Base-by-base conservation (phyloP, 805 yeast genomes). In the Jamesozyma piceae region DNA sequence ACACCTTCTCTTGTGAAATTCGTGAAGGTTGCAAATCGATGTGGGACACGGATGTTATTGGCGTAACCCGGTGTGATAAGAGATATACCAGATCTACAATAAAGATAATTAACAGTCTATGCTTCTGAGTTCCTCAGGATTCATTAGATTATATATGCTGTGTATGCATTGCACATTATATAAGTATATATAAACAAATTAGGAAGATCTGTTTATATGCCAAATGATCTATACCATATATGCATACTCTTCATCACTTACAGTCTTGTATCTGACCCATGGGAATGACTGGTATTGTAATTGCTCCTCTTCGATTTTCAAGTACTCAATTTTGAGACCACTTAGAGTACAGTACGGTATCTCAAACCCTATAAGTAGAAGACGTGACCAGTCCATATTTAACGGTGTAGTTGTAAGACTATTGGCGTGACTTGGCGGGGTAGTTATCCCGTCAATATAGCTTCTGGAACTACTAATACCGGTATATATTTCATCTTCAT, bases 231-330 rank as follows among this genome's bases (percentile, higher is more conserved):
- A 38, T 9, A 42, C 30, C 28, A 51, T 38, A 37, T 55, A 60
- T 24, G 60, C 61, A 42, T 68, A 66, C 31, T 61, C 69, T 11
- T 60, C 63, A 43, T 64, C 69, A 49, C 67, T 73, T 30, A 60
- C 48, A 4, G 74, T 72, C 44, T 71, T 62, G 53, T 82, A 81
- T 42, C 82, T 68, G 1, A 83, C 81, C 94, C 94, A 83, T 0
- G 92, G 89, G 54, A 83, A 82, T 34, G 84, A 74, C 5, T 83
- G 77, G 50, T 79, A 79, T 41, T 73, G 67, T 54, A 82, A 58
- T 40, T 69, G 71, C 5, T 72, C 74, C 52, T 83, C 94, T 20
- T 73, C 74, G 14, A 83, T 80, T 48, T 79, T 77, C 39, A 83
- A 58, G 50, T 78, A 83, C 30, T 75, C 82, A 19, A 83, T 71